Base-by-base conservation (phyloP, 305 asterid genomes). In the Fraxinus nigra region DNA sequence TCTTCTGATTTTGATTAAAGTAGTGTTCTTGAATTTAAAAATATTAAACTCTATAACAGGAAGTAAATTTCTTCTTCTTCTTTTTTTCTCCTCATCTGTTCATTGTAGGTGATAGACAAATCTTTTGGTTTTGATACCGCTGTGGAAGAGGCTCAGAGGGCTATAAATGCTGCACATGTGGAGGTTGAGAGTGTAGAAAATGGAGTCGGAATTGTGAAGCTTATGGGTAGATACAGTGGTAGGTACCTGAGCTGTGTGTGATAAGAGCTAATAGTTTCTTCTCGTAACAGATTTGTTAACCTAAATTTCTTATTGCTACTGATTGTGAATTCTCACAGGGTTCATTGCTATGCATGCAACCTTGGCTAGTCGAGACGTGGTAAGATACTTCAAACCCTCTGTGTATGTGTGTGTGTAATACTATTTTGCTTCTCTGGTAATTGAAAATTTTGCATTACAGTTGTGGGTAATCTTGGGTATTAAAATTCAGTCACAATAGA, bases 291-390 rank as follows among this genome's bases (percentile, higher is more conserved):
- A 84, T 76, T 82, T 83, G 13, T 72, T 67, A 54, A 40, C 84
- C 30, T 70, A 79, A 70, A 63, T 9, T 65, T 20, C 16, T 33
- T 65, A 83, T 74, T 24, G 34, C 77, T 67, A 28, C 78, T 54
- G 70, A 43, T n/a, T 78, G 28, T 56, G 18, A 73, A 80, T 81
- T 59, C 43, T 86, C 69, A 35, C 79, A 93, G 99, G 99, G 67
- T 95, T 93, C 92, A 95, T 95, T 51, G 98, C 99, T 82, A 90
- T 95, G 99, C 92, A 90, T 51, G 97, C 98, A 82, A 93, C 98
- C 82, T 89, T 95, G 87, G 98, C 98, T 65, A 92, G 92, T 80
- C 95, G 98, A 34, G 98, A 95, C 79, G 98, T 95, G 97, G 98
- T 95, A 86, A 83, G 91, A 85, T 77, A 48, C 82, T 77, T 82